phyloP scores from a whole-genome alignment of 1,284 basidiomycete species.

The Cryptococcus hybrid region DNA sequence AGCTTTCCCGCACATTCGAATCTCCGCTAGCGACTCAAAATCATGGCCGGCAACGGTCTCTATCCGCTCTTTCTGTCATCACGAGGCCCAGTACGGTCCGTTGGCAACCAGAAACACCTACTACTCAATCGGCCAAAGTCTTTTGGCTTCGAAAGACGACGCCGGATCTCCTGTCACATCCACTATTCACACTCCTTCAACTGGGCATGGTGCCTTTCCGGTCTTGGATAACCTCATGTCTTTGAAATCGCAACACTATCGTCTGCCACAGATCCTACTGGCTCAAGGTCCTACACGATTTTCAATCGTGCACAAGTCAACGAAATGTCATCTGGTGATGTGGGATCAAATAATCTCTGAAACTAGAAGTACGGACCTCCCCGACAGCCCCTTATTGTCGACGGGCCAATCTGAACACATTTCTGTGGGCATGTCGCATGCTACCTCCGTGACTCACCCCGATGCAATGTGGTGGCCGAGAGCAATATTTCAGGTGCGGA shows the following conservation, averaged over 20 bases:
- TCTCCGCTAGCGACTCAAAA: constrained; percentile 1
- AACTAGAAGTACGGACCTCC: neutral
- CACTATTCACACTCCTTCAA: constrained; percentile 22
- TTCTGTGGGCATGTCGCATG: too few relatives aligned
- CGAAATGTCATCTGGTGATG: neutral
- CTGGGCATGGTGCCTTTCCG: constrained; percentile 18
- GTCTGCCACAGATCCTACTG: constrained; percentile 14
- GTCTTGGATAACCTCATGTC: constrained; percentile 1
- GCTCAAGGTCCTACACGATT: constrained; percentile 9
- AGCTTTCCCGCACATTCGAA: neutral
- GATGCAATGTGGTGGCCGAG: too few relatives aligned
- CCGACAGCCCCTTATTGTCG: constrained; percentile 12
- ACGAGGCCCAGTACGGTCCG: constrained; percentile 9
- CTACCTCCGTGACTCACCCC: too few relatives aligned
- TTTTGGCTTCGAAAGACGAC: constrained; percentile 6
- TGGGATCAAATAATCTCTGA: constrained; percentile 1
- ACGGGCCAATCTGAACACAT: neutral
- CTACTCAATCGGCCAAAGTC: neutral
- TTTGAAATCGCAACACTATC: constrained; percentile 3
- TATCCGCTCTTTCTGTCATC: constrained; percentile 24
- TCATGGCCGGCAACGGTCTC: constrained; percentile 16
- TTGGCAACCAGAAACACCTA: constrained; percentile 9
- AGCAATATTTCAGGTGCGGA: constrained; percentile 31
- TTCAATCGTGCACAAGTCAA: constrained; percentile 1
- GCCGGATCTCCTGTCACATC: constrained; percentile 14